Conservation (phyloP, 1,284 basidiomycete species). For the Ustilago loliicola region DNA sequence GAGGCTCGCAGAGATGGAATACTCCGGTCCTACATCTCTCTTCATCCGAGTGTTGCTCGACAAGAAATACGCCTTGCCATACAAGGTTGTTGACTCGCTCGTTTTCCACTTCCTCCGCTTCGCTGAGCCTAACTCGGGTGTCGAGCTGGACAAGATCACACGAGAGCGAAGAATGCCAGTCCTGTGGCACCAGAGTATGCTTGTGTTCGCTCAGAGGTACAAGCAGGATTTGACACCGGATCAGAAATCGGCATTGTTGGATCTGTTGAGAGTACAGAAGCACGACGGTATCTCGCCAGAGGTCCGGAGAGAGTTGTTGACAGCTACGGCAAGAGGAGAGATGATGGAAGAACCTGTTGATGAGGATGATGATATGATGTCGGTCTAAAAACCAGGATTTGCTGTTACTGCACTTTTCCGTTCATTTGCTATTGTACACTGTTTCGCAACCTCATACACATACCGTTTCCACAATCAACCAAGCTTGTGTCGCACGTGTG, state of each 20-base stretch:
- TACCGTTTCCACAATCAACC: neutral
- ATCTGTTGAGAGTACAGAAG: conserved; percentile 86
- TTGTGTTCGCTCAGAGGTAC: conserved; percentile 97
- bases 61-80: conserved; percentile 98
- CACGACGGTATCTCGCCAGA: conserved; percentile 92
- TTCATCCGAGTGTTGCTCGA: conserved; percentile 97
- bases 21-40: conserved; percentile 90
- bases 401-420: neutral
- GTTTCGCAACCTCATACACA: conserved; percentile 6
- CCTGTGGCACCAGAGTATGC: conserved; percentile 96
- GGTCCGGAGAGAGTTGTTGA: conserved; percentile 83
- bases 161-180: conserved; percentile 77
- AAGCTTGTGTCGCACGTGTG: neutral
- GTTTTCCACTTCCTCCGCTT: conserved; percentile 98
- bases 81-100: conserved; percentile 96
- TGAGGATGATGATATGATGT: conserved; percentile 59
- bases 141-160: conserved; percentile 61
- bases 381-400: conserved; percentile 20
- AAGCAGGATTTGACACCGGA: conserved; percentile 96
- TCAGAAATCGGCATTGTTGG: conserved; percentile 96
- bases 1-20: conserved; percentile 95
- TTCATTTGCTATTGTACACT: conserved; percentile 10
- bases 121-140: conserved; percentile 72
- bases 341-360: conserved; percentile 68
- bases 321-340: conserved; percentile 73